Evolutionary conservation across 1,139 yeast genomes (phyloP).

Genomic region (Dujonia santamariae): DNA sequence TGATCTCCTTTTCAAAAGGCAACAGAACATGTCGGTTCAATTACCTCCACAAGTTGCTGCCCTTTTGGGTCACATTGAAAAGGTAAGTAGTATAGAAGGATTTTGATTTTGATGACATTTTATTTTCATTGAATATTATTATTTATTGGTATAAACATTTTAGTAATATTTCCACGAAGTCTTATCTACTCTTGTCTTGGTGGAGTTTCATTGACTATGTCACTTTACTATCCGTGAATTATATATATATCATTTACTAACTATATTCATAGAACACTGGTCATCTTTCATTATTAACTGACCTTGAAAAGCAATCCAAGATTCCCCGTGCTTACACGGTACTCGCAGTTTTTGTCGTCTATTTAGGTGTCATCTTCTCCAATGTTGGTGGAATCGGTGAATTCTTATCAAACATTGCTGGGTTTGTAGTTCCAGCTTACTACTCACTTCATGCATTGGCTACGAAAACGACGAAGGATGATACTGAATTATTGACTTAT

Average conservation of each 20-base stretch:
- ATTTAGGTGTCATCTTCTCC: slow-evolving; percentile 75
- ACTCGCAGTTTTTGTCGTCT: slow-evolving; percentile 58
- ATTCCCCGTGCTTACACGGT: slow-evolving; percentile 89
- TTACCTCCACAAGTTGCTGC: slow-evolving; percentile 28
- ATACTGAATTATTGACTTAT: slow-evolving; percentile 83
- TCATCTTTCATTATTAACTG: slow-evolving; percentile 42
- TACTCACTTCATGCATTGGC: slow-evolving; percentile 82
- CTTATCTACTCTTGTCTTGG: too few species aligned
- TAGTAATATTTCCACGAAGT: too few species aligned
- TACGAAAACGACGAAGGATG: slow-evolving; percentile 66
- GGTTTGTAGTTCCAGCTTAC: slow-evolving; percentile 88
- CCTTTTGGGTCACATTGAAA: slow-evolving; percentile 27
- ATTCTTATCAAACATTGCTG: slow-evolving; percentile 87
- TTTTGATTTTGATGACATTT: too few species aligned
- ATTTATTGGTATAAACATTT: too few species aligned
- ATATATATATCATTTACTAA: too few species aligned
- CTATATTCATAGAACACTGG: too few species aligned
- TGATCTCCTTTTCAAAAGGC: too few species aligned
- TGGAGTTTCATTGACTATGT: too few species aligned
- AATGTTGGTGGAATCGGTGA: slow-evolving; percentile 95
- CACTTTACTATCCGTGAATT: too few species aligned
- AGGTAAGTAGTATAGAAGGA: slow-evolving; percentile 25
- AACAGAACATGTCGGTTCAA: slow-evolving; percentile 28
- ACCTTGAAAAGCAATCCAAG: slow-evolving; percentile 64
- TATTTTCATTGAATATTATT: too few species aligned